Conservation (phyloP, 805 yeast genomes). For the Candida morakotiae region DNA sequence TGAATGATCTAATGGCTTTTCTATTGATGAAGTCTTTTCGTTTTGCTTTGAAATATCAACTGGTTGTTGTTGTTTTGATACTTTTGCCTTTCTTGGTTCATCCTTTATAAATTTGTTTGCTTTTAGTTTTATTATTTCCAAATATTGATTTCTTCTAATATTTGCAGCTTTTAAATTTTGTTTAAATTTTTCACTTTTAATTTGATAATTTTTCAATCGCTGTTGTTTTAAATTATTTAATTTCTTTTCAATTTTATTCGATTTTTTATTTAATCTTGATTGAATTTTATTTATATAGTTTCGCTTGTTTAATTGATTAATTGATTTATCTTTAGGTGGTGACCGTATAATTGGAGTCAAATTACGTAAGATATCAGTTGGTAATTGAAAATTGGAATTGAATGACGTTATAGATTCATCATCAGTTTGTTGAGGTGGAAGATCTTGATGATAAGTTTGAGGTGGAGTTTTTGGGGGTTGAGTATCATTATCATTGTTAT, state of each 20-base stretch:
- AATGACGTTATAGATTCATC: neutral
- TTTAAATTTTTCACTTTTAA: neutral
- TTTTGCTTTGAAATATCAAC: neutral
- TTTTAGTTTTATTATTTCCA: conserved; percentile 3
- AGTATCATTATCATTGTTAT: neutral
- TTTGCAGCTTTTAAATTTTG: conserved; percentile 4
- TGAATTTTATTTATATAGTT: conserved; percentile 4
- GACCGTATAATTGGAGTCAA: conserved; percentile 4
- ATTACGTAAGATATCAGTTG: conserved; percentile 5
- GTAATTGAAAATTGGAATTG: conserved; percentile 6
- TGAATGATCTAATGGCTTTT: too few relatives aligned
- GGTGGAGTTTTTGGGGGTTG: neutral
- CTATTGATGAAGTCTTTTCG: too few relatives aligned
- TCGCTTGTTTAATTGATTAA: conserved; percentile 1
- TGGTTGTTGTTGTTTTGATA: neutral
- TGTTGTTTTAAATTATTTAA: conserved; percentile 1
- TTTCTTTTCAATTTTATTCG: neutral
- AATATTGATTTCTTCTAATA: conserved; percentile 7
- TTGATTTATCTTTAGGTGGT: conserved; percentile 1
- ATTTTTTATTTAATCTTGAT: neutral
- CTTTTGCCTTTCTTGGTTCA: neutral
- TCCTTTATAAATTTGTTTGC: conserved; percentile 4
- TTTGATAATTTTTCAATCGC: neutral
- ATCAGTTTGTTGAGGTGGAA: neutral
- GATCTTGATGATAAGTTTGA: neutral